A percentile compares a stretch with the other conserved stretches of the same genome.
phyloP scores from a whole-genome alignment of 768 basidiomycete species.

The Piloderma croceum region DNA sequence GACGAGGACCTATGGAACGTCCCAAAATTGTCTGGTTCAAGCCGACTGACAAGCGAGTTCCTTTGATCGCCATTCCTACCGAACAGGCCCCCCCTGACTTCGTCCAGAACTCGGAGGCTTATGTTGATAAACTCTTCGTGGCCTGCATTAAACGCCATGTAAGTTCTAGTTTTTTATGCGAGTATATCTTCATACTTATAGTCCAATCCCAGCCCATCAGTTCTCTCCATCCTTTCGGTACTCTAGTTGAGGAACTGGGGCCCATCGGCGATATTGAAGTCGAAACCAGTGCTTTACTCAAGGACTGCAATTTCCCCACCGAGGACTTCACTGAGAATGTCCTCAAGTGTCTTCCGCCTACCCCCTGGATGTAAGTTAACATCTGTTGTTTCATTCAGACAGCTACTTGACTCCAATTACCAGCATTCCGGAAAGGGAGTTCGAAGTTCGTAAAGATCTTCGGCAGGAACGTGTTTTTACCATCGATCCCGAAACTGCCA shows the following conservation, averaged over 20 bases:
- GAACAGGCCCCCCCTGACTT: slow-evolving; percentile 97
- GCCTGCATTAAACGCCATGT: slow-evolving; percentile 99
- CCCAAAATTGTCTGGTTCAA: slow-evolving; percentile 99
- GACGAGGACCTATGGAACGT: slow-evolving; percentile 73
- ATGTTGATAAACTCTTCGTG: slow-evolving; percentile 88
- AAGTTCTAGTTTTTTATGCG: slow-evolving; percentile 27
- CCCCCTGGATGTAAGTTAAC: slow-evolving; percentile 80
- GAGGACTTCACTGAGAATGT: slow-evolving; percentile 97
- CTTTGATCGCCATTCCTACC: slow-evolving; percentile 96
- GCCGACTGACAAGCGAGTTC: slow-evolving; percentile 98
- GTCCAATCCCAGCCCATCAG: slow-evolving; percentile 64
- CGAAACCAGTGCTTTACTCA: slow-evolving; percentile 93
- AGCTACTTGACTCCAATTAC: slow-evolving; percentile 10
- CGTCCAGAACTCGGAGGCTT: slow-evolving; percentile 88
- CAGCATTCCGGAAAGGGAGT: slow-evolving; percentile 85
- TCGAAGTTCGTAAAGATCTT: slow-evolving; percentile 83
- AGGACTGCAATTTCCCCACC: slow-evolving; percentile 98
- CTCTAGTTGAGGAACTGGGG: slow-evolving; percentile 94
- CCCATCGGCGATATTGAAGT: slow-evolving; percentile 98
- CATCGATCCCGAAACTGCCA: slow-evolving; percentile 85
- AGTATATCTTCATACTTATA: slow-evolving; percentile 14
- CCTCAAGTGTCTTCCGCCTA: slow-evolving; percentile 89
- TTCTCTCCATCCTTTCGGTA: slow-evolving; percentile 97
- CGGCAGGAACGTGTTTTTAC: slow-evolving; percentile 84
- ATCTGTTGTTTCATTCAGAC: slow-evolving; percentile 1